Evolutionary conservation across 2,329 filamentous ascomycete species (phyloP).

Genomic region (Salinomyces thailandicus): DNA sequence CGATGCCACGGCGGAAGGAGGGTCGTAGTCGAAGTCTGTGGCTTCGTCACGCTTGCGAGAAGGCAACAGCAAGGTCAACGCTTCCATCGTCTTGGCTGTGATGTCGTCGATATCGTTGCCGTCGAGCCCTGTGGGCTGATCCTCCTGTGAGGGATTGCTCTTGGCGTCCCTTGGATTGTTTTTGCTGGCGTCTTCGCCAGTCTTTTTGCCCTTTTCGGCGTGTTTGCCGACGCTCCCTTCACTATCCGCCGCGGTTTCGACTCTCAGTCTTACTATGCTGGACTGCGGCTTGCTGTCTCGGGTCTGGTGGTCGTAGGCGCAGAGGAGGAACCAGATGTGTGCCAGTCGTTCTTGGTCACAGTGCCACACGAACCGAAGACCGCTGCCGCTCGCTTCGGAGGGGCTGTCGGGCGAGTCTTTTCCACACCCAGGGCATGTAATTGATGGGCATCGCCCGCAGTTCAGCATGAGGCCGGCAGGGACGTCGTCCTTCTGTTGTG

Average conservation of each 20-base stretch:
- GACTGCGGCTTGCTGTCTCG: constrained; percentile 9
- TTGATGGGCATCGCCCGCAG: not conserved
- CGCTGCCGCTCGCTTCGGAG: not conserved
- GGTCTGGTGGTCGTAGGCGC: constrained; percentile 24
- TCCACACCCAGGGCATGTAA: constrained; percentile 5
- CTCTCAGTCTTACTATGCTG: not conserved
- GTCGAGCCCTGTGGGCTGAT: too few relatives aligned
- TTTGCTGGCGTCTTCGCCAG: too few relatives aligned
- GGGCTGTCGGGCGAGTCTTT: too few relatives aligned
- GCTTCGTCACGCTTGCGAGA: constrained; percentile 5
- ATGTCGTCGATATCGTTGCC: constrained; percentile 14
- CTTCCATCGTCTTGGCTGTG: constrained; percentile 10
- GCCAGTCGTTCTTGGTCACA: constrained; percentile 25
- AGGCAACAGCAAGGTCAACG: constrained; percentile 18
- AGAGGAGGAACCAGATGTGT: constrained; percentile 30
- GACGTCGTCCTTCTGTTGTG: not conserved
- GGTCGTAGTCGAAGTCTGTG: constrained; percentile 22
- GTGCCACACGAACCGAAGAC: constrained; percentile 21
- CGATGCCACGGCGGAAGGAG: constrained; percentile 20
- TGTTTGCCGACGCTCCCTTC: too few relatives aligned
- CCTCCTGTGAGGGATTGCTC: too few relatives aligned
- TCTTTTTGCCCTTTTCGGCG: not conserved
- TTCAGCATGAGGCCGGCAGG: not conserved
- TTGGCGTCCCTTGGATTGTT: too few relatives aligned
- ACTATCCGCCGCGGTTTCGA: not conserved